Evolutionary conservation across 352 stramenopile species (phyloP).

Genomic region (Phytophthora meadii): DNA sequence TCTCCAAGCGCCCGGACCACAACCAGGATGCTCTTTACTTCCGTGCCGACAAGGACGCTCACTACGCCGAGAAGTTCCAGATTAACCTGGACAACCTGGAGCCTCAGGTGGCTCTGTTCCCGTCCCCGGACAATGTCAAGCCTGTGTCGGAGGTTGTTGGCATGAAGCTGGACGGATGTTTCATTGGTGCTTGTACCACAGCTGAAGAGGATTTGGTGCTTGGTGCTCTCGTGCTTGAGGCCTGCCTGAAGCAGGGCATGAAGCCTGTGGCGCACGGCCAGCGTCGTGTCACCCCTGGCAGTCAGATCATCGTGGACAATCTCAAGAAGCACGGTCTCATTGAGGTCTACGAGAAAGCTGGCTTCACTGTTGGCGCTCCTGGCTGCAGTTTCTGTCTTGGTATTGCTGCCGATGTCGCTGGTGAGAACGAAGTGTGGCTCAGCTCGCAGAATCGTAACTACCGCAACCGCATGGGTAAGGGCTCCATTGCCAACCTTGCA

Average conservation of each 20-base stretch:
- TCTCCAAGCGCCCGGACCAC: conserved; percentile 73
- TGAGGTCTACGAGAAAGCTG: conserved; percentile 80
- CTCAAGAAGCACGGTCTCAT: conserved; percentile 80
- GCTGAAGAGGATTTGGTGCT: conserved; percentile 86
- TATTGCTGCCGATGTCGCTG: conserved; percentile 83
- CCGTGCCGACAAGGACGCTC: conserved; percentile 71
- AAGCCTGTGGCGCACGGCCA: conserved; percentile 62
- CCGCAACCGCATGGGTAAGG: conserved; percentile 87
- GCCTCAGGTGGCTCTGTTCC: conserved; percentile 81
- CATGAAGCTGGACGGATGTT: conserved; percentile 87
- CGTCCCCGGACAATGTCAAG: conserved; percentile 83
- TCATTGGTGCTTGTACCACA: conserved; percentile 87
- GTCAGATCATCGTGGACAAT: conserved; percentile 82
- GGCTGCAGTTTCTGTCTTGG: conserved; percentile 86
- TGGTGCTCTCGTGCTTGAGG: conserved; percentile 78
- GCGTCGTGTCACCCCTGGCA: conserved; percentile 81
- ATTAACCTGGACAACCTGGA: conserved; percentile 76
- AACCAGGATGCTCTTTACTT: conserved; percentile 87
- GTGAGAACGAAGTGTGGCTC: conserved; percentile 87
- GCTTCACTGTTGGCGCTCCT: conserved; percentile 78
- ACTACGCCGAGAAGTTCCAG: conserved; percentile 80
- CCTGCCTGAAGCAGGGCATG: conserved; percentile 74
- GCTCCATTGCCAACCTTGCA: conserved; percentile 82
- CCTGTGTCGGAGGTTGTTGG: conserved; percentile 67
- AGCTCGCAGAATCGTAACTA: conserved; percentile 89